A percentile compares a stretch with the other conserved stretches of the same genome.
phyloP scores from a whole-genome alignment of 148 eudicot species.

The Simmondsia chinensis region DNA sequence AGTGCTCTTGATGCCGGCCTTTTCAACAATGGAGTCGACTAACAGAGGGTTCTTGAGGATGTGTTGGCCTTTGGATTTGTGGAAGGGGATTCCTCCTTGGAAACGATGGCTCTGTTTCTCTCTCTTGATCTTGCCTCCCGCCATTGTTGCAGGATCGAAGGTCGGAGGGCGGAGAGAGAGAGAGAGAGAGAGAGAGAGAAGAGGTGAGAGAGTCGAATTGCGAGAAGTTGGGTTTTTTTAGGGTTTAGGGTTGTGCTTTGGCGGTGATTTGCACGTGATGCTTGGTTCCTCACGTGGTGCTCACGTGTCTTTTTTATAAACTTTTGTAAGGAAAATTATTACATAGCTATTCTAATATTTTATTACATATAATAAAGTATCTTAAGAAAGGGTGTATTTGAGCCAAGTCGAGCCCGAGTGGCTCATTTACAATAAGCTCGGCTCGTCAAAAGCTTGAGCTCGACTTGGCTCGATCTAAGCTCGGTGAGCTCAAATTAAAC shows the following conservation, averaged over 20 bases:
- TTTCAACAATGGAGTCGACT: conserved; percentile 56
- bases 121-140: conserved; percentile 74
- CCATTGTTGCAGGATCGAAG: conserved; percentile 28
- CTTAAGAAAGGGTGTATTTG: no score
- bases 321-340: no score
- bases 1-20: conserved; percentile 64
- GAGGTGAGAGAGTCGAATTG: background rate
- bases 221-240: background rate
- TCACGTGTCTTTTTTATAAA: no score
- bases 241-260: conserved; percentile 1
- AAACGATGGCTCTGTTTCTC: conserved; percentile 41
- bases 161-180: background rate
- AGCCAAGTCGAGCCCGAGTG: no score
- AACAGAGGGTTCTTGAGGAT: conserved; percentile 69
- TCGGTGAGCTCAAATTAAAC: no score
- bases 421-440: no score
- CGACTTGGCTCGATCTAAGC: no score
- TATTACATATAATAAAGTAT: no score
- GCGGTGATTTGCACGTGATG: no score
- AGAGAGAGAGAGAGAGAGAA: background rate
- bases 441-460: no score
- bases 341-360: no score
- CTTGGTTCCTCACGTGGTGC: no score
- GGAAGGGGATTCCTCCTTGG: conserved; percentile 86
- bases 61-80: conserved; percentile 91